Evolutionary conservation across 78 protist species (phyloP).

Genomic region (Emiliania huxleyi): DNA sequence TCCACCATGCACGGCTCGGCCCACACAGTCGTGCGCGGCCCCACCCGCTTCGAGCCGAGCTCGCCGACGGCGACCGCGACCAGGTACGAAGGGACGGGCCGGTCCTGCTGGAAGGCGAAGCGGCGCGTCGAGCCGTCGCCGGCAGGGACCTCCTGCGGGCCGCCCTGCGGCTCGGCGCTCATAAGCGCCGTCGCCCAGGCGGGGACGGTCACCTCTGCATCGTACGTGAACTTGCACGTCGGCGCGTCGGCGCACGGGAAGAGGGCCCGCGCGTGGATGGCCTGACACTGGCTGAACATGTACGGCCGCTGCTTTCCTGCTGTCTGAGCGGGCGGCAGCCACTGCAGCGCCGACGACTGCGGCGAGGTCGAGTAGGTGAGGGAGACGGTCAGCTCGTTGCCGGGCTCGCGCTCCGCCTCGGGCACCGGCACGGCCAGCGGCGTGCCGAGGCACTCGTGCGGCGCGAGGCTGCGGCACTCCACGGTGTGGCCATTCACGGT

Average conservation of each 20-base stretch:
- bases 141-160: too few relatives aligned
- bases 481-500: background rate
- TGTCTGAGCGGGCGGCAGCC: conserved; percentile 39
- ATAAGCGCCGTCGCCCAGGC: conserved; percentile 42
- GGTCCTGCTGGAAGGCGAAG: conserved; percentile 9
- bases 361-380: background rate
- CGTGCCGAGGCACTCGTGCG: background rate
- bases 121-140: background rate
- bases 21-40: conserved; percentile 36
- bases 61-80: conserved; percentile 53
- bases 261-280: conserved; percentile 65
- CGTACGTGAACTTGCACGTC: conserved; percentile 31
- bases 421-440: background rate
- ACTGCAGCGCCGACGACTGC: conserved; percentile 2
- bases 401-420: background rate
- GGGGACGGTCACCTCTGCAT: conserved; percentile 23
- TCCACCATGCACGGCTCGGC: background rate
- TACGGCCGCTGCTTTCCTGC: conserved; percentile 57
- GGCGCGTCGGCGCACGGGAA: conserved; percentile 57
- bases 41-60: background rate
- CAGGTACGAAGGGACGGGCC: conserved; percentile 35
- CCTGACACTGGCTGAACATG: conserved; percentile 58
- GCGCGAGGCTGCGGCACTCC: background rate
- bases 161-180: background rate
- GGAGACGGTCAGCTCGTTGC: background rate